Evolutionary conservation across 306 rosid genomes (phyloP).

Genomic region (Pterocarpus macrocarpus): DNA sequence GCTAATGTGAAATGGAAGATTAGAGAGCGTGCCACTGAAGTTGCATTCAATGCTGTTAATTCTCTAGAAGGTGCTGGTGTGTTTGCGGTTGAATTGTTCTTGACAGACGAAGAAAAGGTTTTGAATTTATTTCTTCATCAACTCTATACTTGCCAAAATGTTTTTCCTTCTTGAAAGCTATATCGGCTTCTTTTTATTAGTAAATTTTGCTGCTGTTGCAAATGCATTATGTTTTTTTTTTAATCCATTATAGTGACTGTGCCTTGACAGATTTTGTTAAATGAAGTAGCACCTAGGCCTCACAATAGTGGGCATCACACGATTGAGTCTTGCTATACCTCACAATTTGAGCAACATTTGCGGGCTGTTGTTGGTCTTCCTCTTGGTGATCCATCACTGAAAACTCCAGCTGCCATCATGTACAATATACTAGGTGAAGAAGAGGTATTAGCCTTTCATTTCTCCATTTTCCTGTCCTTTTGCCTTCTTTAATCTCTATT

Average conservation of each 20-base stretch:
- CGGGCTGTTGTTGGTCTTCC: conserved; percentile 97
- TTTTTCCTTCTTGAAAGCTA: conserved; percentile 10
- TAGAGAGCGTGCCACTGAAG: conserved; percentile 71
- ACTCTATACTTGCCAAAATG: conserved; percentile 18
- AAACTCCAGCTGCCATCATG: conserved; percentile 86
- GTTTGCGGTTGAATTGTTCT: conserved; percentile 93
- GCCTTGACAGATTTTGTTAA: conserved; percentile 75
- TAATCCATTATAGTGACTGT: conserved; percentile 23
- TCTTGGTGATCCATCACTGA: conserved; percentile 96
- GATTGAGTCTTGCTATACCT: conserved; percentile 87
- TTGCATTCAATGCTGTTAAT: conserved; percentile 82
- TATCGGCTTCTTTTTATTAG: conserved; percentile 25
- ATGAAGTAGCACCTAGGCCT: conserved; percentile 98
- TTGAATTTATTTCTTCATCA: conserved; percentile 35
- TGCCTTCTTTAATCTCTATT: background rate
- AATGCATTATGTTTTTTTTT: conserved; percentile 30
- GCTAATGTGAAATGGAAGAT: conserved; percentile 80
- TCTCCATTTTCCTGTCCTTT: background rate
- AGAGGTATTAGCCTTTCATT: conserved; percentile 59
- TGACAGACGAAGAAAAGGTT: conserved; percentile 84
- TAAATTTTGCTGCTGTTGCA: conserved; percentile 26
- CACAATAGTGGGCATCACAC: conserved; percentile 99
- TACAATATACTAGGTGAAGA: conserved; percentile 91
- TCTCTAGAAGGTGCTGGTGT: conserved; percentile 96
- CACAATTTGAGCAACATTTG: conserved; percentile 93